Conservation (phyloP, 2,329 filamentous ascomycete genomes). For the Ascochyta clinopodiicola region DNA sequence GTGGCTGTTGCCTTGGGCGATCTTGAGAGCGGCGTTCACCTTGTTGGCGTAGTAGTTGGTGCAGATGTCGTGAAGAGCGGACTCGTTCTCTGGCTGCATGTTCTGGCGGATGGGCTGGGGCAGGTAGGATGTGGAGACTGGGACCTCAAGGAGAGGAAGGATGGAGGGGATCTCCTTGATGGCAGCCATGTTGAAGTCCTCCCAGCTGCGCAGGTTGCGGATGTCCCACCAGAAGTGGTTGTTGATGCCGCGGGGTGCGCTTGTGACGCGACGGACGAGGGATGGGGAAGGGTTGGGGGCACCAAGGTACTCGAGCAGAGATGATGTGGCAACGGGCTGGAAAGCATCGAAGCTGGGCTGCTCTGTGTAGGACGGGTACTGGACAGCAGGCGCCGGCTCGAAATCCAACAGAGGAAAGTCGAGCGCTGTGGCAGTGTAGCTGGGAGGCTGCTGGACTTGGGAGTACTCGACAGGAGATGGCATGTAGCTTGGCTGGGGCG, state of each 20-base stretch:
- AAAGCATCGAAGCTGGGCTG: constrained; percentile 48
- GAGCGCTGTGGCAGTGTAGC: constrained; percentile 39
- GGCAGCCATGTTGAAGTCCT: constrained; percentile 74
- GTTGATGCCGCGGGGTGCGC: constrained; percentile 70
- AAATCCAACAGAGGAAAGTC: constrained; percentile 47
- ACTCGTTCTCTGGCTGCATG: constrained; percentile 78
- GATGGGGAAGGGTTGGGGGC: constrained; percentile 80
- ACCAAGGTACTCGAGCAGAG: constrained; percentile 79
- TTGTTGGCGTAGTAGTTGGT: constrained; percentile 81
- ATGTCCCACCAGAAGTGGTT: constrained; percentile 97
- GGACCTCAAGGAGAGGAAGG: constrained; percentile 68
- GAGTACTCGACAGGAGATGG: constrained; percentile 47
- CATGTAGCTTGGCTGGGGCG: constrained; percentile 45
- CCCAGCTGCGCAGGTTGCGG: constrained; percentile 84
- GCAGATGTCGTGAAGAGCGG: constrained; percentile 76
- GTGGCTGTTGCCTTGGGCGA: constrained; percentile 74
- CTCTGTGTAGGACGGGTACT: constrained; percentile 52
- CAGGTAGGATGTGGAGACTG: constrained; percentile 68
- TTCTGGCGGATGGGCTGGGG: constrained; percentile 63
- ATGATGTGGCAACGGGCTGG: constrained; percentile 61
- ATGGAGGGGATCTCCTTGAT: constrained; percentile 77
- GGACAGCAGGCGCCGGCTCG: constrained; percentile 50
- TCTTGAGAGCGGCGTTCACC: constrained; percentile 81
- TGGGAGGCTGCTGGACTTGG: constrained; percentile 42
- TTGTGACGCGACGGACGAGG: constrained; percentile 79